phyloP scores from a whole-genome alignment of 192 early-diverging fungal species.

The Phlyctochytrium bullatum region DNA sequence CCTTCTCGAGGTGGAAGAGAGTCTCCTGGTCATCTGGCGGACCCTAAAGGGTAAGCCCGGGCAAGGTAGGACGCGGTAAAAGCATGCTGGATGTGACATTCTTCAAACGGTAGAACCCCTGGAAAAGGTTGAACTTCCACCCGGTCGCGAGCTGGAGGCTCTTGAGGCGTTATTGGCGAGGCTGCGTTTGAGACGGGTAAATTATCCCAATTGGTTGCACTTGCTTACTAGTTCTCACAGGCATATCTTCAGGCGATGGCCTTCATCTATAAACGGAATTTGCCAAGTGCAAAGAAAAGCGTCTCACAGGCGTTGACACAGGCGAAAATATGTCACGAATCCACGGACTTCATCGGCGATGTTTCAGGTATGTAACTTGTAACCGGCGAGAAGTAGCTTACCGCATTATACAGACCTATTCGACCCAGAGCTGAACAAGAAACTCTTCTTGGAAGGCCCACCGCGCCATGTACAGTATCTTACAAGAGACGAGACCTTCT shows the following conservation, averaged over 20 bases:
- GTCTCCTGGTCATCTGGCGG: not conserved
- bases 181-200: constrained; percentile 8
- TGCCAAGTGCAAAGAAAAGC: constrained; percentile 23
- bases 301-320: constrained; percentile 9
- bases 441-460: constrained; percentile 14
- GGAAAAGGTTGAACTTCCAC: constrained; percentile 13
- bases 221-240: constrained; percentile 3
- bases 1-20: constrained; percentile 9
- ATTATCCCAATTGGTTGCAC: not conserved
- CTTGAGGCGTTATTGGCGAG: constrained; percentile 17
- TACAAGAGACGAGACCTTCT: constrained; percentile 8
- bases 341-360: constrained; percentile 1
- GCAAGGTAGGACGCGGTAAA: not conserved
- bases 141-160: not conserved
- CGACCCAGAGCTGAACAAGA: constrained; percentile 15
- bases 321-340: constrained; percentile 6
- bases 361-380: constrained; percentile 14
- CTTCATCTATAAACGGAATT: constrained; percentile 6
- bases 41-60: not conserved
- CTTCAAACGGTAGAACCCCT: too few relatives aligned
- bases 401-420: constrained; percentile 14
- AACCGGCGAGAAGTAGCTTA: not conserved
- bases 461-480: constrained; percentile 9
- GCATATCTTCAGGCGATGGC: constrained; percentile 6
- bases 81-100: not conserved